phyloP scores from a whole-genome alignment of 2,329 filamentous ascomycete genomes.

The Pseudogymnoascus sp. region DNA sequence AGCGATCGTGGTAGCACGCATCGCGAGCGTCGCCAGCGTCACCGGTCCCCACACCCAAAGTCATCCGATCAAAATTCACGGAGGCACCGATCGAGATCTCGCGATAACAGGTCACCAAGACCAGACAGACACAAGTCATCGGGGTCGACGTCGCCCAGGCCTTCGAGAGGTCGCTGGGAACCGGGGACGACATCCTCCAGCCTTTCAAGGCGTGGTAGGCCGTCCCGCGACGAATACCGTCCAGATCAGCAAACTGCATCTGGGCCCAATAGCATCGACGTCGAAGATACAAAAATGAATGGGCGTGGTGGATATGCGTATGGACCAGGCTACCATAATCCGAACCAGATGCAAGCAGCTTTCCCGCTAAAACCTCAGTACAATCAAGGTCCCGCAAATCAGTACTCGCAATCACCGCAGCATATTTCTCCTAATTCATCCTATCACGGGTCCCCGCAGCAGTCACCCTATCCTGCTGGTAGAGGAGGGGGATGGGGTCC shows the following conservation, averaged over 20 bases:
- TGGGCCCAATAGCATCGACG: constrained; percentile 31
- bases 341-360: constrained; percentile 31
- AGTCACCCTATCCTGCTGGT: constrained; percentile 51
- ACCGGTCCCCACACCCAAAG: not conserved
- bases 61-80: not conserved
- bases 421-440: constrained; percentile 47
- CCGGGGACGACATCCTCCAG: constrained; percentile 21
- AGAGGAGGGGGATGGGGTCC: constrained; percentile 45
- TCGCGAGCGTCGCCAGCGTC: not conserved
- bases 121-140: constrained; percentile 14
- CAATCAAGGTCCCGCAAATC: constrained; percentile 31
- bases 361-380: constrained; percentile 32
- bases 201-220: constrained; percentile 19
- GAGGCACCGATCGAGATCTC: not conserved
- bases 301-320: constrained; percentile 29
- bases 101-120: constrained; percentile 17
- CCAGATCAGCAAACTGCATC: constrained; percentile 24
- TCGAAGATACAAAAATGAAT: constrained; percentile 30
- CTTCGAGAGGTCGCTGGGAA: constrained; percentile 21
- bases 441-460: constrained; percentile 54
- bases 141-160: constrained; percentile 18
- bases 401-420: constrained; percentile 52
- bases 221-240: constrained; percentile 25
- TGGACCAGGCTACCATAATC: constrained; percentile 30
- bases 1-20: not conserved